Evolutionary conservation across 352 stramenopile species (phyloP).

Genomic region (Pythium aquatile): DNA sequence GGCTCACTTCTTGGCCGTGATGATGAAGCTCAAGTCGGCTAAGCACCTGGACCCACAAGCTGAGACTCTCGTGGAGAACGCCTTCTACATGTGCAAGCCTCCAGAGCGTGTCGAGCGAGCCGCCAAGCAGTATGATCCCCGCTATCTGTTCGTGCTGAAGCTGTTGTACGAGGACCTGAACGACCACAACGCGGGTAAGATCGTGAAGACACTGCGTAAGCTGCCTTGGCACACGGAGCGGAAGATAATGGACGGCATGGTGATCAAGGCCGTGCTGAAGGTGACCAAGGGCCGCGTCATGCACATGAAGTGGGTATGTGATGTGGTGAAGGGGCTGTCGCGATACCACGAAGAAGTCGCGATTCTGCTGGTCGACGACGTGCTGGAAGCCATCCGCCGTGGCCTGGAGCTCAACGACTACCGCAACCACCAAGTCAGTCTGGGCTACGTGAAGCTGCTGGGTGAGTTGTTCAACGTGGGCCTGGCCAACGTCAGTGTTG

Average conservation of each 20-base stretch:
- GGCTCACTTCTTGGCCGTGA: constrained; percentile 90
- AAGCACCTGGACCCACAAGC: constrained; percentile 89
- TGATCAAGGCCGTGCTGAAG: constrained; percentile 92
- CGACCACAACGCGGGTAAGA: constrained; percentile 82
- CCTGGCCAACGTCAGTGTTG: constrained; percentile 89
- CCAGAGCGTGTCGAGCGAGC: constrained; percentile 77
- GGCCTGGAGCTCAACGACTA: constrained; percentile 90
- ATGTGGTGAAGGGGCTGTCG: constrained; percentile 84
- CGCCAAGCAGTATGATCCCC: constrained; percentile 86
- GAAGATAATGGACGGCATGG: constrained; percentile 34
- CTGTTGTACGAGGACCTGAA: constrained; percentile 85
- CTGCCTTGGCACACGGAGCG: constrained; percentile 85
- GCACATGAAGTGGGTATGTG: constrained; percentile 84
- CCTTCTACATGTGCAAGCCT: constrained; percentile 92
- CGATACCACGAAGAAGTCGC: constrained; percentile 90
- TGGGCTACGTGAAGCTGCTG: constrained; percentile 92
- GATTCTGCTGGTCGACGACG: constrained; percentile 90
- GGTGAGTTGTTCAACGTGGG: constrained; percentile 93
- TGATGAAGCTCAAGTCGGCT: constrained; percentile 95
- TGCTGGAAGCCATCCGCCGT: constrained; percentile 92
- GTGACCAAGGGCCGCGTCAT: constrained; percentile 89
- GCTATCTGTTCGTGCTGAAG: constrained; percentile 91
- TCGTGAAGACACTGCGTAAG: constrained; percentile 93
- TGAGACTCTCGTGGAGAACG: constrained; percentile 90
- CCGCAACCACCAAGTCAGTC: constrained; percentile 90